Conservation (phyloP, 345 rosid species). For the Brassica juncea region DNA sequence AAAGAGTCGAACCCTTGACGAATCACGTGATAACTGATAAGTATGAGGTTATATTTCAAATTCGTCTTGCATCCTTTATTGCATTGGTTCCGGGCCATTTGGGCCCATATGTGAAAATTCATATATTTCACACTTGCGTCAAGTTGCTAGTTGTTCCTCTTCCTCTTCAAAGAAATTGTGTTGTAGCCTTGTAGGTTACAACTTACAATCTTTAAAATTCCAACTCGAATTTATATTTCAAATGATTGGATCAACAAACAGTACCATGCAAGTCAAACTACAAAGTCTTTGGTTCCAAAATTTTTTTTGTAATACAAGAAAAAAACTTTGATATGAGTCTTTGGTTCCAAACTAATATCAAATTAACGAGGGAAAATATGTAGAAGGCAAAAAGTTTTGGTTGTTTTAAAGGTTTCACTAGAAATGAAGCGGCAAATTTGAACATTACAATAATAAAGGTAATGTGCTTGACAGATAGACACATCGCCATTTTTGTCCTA, state of each 20-base stretch:
- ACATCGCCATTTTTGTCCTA: constrained; percentile 6
- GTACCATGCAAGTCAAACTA: not conserved
- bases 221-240: not conserved
- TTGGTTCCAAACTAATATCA: not conserved
- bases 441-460: too few relatives aligned
- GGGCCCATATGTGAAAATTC: not conserved
- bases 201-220: not conserved
- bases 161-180: not conserved
- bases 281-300: not conserved
- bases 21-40: constrained; percentile 3
- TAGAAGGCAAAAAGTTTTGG: not conserved
- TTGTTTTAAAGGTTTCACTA: not conserved
- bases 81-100: not conserved
- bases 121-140: too few relatives aligned
- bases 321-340: not conserved
- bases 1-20: not conserved
- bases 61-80: not conserved
- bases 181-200: too few relatives aligned
- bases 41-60: not conserved
- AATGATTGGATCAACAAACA: not conserved
- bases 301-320: too few relatives aligned
- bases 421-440: constrained; percentile 35
- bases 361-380: constrained; percentile 22
- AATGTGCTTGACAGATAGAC: constrained; percentile 27
- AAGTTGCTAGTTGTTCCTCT: too few relatives aligned